Base-by-base conservation (phyloP, 176 grass and related monocot species). In the Metroxylon sagu region DNA sequence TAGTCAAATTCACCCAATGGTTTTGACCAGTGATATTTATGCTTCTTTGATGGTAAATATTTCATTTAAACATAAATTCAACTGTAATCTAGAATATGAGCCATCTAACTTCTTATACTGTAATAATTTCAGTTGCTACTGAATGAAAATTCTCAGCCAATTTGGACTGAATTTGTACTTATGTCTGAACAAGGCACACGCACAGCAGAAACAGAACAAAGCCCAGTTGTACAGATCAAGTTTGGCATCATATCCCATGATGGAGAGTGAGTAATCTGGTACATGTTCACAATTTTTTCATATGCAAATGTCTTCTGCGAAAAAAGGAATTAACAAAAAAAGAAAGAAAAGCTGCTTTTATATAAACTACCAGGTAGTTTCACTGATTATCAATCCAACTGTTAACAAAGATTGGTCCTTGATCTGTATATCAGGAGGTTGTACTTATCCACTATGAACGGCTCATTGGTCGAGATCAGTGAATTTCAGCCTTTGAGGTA, bases 401-500 rank as follows among this genome's bases (percentile, higher is more conserved):
- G 60, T 59, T 78, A 57, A 71, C 26, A 69, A 64, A 28, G 72
- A 61, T 66, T 50, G 60, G 54, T 76, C 25, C 66, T 61, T 74
- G 72, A 50, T 69, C 14, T 14, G 35, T 14, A 43, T 66, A 77
- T 72, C 84, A 97, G 93, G 75, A 91, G 66, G 69, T 74, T 97
- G 71, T 91, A 85, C 51, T 54, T 97, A 54, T 85, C 84, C 29
- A 75, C 70, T 52, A 88, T 30, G 49, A 80, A 85, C 54, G 81
- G 87, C 0, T 75, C 78, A 19, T 85, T 97, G 55, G 49, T 97
- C 59, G 93, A 97, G 79, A 69, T 97, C 73, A 85, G 62, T 74
- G 75, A 91, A 70, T 81, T 88, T 73, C 93, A 91, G 51, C 93
- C 93, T 62, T 70, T 88, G 57, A 88, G 87, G 93, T 97, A 85